Evolutionary conservation across 2,329 filamentous ascomycete genomes (phyloP), one percentile per base, ranked within the genome.

Genomic region (Tolypocladium guangdongense): DNA sequence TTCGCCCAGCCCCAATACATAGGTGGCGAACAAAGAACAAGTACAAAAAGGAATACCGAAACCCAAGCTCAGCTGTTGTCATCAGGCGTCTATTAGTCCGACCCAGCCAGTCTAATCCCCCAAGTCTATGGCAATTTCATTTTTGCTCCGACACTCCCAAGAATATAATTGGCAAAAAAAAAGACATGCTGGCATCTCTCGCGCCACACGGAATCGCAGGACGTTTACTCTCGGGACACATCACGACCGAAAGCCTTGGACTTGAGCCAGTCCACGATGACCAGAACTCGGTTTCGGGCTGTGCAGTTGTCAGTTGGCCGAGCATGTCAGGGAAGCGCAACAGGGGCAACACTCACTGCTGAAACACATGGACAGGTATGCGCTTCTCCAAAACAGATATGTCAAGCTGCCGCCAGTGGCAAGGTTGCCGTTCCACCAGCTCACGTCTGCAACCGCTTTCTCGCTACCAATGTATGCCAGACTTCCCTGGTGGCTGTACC

Each of bases 301-400:
- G 59, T 48, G 51, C 38, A 45, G 52, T 30, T 33, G 56, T 55
- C 41, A 56, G 53, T 59, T 59, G 63, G 51, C 38, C 20, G 14
- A 45, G 24, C 41, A 27, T 11, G 7, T 30, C 16, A n/a, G 24
- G 14, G 4, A 10, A 30, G 33, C 7, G n/a, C 10, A 18, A 0
- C 35, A 24, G 41, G 20, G 39, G 45, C 12, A 30, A 30, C 8
- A 87, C 89, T 84, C 81, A 93, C 90, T 91, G 84, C 91, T 97
- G 73, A 99, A 99, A 83, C 92, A 96, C 93, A 99, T 99, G 80
- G 90, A 96, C 71, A 99, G 78, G 73, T 99, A 99, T 53, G 92
- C 93, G 68, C 88, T 95, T 70, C 91, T 83, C 93, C 93, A 99
- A 83, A 99, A 99, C 62, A 96, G 82, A 76, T 95, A 99, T 54